Conservation (phyloP, 208 protist species). For the Leishmania martiniquensis region DNA sequence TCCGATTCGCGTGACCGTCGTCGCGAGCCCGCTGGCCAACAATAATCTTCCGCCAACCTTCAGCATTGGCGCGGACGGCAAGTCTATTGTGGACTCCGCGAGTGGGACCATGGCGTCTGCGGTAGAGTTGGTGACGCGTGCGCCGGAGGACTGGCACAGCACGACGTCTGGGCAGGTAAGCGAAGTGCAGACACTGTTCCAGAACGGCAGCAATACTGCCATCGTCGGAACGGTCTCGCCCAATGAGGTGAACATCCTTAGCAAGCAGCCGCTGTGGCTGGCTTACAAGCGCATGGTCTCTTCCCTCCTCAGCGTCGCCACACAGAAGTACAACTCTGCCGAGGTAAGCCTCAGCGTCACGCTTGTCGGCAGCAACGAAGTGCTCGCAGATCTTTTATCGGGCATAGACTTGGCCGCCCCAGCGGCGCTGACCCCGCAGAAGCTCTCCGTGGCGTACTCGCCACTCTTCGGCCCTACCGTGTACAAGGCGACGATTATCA, state of each 20-base stretch:
- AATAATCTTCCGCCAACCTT: conserved; percentile 34
- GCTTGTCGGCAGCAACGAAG: conserved; percentile 43
- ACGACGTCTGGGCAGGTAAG: conserved; percentile 39
- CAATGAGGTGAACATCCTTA: conserved; percentile 40
- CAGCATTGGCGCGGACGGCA: conserved; percentile 29
- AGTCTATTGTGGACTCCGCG: conserved; percentile 32
- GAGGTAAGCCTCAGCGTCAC: conserved; percentile 60
- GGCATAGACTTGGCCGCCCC: conserved; percentile 26
- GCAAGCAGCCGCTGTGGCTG: conserved; percentile 70
- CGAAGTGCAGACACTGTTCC: conserved; percentile 48
- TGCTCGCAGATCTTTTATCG: conserved; percentile 41
- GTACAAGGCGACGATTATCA: conserved; percentile 57
- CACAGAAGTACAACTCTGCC: conserved; percentile 48
- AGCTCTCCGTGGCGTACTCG: conserved; percentile 52
- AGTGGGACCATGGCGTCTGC: conserved; percentile 24
- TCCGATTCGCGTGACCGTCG: conserved; percentile 34
- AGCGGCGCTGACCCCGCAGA: conserved; percentile 29
- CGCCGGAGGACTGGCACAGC: conserved; percentile 46
- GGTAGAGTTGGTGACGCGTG: conserved; percentile 52
- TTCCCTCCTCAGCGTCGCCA: conserved; percentile 45
- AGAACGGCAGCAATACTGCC: conserved; percentile 68
- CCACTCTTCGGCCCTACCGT: conserved; percentile 68
- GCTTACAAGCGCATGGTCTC: conserved; percentile 68
- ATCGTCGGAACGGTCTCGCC: conserved; percentile 48
- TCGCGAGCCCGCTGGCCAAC: conserved; percentile 31